Evolutionary conservation across 2,329 filamentous ascomycete species (phyloP).

Genomic region (Colletotrichum theobromicola): DNA sequence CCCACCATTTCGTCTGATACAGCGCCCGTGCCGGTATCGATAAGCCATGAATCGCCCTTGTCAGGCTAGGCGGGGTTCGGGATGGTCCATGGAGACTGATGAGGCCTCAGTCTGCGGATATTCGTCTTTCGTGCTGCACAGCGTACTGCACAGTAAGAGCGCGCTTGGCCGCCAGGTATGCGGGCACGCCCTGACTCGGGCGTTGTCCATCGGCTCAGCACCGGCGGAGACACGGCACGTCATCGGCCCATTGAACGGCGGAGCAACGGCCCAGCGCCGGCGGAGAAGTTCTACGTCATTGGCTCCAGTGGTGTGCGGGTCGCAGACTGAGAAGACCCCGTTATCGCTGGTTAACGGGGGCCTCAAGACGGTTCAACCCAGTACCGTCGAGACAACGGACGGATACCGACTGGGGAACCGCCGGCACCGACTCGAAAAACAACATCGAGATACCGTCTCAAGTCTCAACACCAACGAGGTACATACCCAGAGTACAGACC

Average conservation of each 20-base stretch:
- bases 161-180: background rate
- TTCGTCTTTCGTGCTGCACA: no score
- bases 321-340: background rate
- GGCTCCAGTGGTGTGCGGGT: conserved; percentile 10
- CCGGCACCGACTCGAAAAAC: conserved; percentile 10
- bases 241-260: conserved; percentile 17
- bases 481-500: background rate
- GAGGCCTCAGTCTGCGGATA: background rate
- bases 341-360: conserved; percentile 13
- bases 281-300: conserved; percentile 21
- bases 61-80: background rate
- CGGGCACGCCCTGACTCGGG: conserved; percentile 13
- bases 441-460: conserved; percentile 1
- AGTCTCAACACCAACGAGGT: conserved; percentile 1
- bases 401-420: conserved; percentile 17
- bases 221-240: conserved; percentile 21
- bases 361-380: conserved; percentile 7
- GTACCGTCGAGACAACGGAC: conserved; percentile 19
- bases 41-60: background rate
- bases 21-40: background rate
- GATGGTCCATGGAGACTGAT: background rate
- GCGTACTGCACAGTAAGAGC: background rate
- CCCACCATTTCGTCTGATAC: conserved; percentile 3
- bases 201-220: conserved; percentile 5
- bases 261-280: conserved; percentile 13